Evolutionary conservation across 2,329 filamentous ascomycete genomes (phyloP).

Genomic region (Penicillium sp.): DNA sequence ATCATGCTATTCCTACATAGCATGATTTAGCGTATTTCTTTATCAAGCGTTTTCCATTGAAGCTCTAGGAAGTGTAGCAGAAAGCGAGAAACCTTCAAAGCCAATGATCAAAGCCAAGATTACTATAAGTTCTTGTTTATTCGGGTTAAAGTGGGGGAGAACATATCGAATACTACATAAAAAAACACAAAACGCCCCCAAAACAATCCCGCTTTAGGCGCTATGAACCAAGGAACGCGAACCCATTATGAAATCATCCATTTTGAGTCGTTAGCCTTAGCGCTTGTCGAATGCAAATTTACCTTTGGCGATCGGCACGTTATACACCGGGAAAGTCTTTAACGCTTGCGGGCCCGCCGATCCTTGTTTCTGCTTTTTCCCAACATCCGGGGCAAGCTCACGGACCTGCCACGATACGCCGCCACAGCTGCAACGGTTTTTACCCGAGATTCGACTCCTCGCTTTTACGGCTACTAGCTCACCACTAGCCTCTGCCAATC

Average conservation of each 20-base stretch:
- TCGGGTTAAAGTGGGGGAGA: neutral
- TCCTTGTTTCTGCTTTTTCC: neutral
- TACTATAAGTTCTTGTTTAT: neutral
- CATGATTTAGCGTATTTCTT: neutral
- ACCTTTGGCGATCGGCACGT: conserved; percentile 8
- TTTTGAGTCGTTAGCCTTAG: neutral
- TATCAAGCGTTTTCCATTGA: neutral
- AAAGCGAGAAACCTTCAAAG: too few relatives aligned
- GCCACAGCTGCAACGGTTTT: neutral
- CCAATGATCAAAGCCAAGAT: neutral
- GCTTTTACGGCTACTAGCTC: neutral
- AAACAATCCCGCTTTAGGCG: neutral
- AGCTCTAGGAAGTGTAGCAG: too few relatives aligned
- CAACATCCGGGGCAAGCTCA: conserved; percentile 4
- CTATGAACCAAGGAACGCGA: conserved; percentile 9
- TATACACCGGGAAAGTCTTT: neutral
- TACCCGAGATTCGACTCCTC: conserved; percentile 4
- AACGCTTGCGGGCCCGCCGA: neutral
- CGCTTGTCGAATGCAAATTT: neutral
- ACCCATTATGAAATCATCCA: conserved; percentile 21
- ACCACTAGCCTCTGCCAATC: neutral
- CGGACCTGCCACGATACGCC: conserved; percentile 1
- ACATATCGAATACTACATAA: neutral
- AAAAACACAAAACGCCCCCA: neutral
- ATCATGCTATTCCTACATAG: neutral